Evolutionary conservation across 257 asterid species (phyloP).

Genomic region (Rhazya stricta): DNA sequence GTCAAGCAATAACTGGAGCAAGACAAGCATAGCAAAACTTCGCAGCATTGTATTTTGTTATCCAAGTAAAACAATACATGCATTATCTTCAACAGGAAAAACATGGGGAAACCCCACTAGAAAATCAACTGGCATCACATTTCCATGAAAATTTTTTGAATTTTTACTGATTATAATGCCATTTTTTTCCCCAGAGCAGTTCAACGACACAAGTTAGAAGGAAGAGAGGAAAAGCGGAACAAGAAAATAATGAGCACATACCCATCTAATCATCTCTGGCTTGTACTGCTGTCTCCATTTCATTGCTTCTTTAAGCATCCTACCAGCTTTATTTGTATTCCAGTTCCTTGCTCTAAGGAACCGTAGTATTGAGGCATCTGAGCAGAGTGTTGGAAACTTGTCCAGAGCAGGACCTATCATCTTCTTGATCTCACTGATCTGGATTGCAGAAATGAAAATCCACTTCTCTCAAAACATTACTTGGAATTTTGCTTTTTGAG

Average conservation of each 20-base stretch:
- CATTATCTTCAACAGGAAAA: neutral
- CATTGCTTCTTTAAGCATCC: slow-evolving; percentile 54
- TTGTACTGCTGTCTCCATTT: slow-evolving; percentile 57
- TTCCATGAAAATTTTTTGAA: neutral
- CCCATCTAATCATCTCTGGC: slow-evolving; percentile 61
- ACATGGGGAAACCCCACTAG: neutral
- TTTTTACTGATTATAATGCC: neutral
- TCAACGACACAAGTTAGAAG: neutral
- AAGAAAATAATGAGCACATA: slow-evolving; percentile 12
- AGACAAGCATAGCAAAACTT: neutral
- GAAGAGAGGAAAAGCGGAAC: neutral
- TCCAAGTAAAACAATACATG: neutral
- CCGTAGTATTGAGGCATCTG: slow-evolving; percentile 45
- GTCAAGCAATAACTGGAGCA: neutral
- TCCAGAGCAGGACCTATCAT: slow-evolving; percentile 38
- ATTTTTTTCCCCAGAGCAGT: neutral
- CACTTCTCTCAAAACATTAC: neutral
- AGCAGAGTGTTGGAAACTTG: slow-evolving; percentile 35
- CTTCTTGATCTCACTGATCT: slow-evolving; percentile 45
- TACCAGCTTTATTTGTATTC: slow-evolving; percentile 45
- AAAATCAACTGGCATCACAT: no score
- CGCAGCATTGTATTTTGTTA: no score
- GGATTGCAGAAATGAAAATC: neutral
- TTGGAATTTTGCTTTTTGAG: neutral
- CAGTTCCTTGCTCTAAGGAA: slow-evolving; percentile 58